Evolutionary conservation across 768 basidiomycete species (phyloP).

Genomic region (Leccinum longicurvipes): DNA sequence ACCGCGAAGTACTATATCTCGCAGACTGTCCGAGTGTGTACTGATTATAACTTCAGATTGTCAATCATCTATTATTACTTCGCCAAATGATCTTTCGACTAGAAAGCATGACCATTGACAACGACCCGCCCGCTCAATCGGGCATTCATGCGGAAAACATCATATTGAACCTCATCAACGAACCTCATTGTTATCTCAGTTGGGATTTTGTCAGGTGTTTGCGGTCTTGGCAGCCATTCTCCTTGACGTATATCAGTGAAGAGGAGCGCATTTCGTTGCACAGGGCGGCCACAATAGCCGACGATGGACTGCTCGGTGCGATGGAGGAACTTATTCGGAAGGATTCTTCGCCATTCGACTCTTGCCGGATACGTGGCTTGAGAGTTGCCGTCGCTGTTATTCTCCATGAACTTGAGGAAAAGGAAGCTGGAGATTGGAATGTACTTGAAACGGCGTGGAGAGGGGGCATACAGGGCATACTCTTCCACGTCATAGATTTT

Average conservation of each 20-base stretch:
- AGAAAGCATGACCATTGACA: conserved; percentile 67
- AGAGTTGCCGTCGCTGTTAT: conserved; percentile 63
- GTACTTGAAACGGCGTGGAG: conserved; percentile 59
- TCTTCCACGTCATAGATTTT: conserved; percentile 54
- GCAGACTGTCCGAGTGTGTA: conserved; percentile 6
- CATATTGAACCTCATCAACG: conserved; percentile 54
- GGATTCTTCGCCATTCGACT: conserved; percentile 35
- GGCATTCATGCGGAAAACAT: conserved; percentile 69
- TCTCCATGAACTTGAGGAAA: conserved; percentile 45
- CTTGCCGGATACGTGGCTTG: conserved; percentile 52
- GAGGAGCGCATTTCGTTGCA: conserved; percentile 56
- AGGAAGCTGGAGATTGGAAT: conserved; percentile 53
- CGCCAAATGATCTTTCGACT: conserved; percentile 71
- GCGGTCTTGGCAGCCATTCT: conserved; percentile 57
- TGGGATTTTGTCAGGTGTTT: conserved; percentile 58
- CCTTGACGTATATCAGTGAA: conserved; percentile 59
- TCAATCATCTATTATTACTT: conserved; percentile 68
- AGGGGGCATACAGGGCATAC: conserved; percentile 53
- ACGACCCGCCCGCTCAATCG: conserved; percentile 57
- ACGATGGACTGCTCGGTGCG: conserved; percentile 62
- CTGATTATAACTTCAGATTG: conserved; percentile 42
- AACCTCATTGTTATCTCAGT: conserved; percentile 58
- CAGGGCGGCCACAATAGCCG: conserved; percentile 62
- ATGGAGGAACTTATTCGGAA: conserved; percentile 52
- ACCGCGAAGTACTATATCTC: conserved; percentile 56